phyloP scores from a whole-genome alignment of 192 early-diverging fungal genomes.

The Chytriomyces confervae region DNA sequence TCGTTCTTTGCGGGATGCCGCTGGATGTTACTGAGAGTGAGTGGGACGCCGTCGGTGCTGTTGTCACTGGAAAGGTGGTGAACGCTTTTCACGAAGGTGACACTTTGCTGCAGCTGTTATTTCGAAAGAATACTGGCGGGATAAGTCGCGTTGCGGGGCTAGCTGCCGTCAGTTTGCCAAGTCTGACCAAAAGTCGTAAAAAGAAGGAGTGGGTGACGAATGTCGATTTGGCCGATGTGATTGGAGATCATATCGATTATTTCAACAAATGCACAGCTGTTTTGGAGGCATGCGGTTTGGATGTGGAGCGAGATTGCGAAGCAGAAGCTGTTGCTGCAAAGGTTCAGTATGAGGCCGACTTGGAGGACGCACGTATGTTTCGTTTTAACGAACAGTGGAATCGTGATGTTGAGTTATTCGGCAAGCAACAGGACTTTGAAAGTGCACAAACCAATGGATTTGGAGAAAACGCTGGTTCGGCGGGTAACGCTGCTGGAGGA shows the following conservation, averaged over 20 bases:
- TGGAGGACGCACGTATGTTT: background rate
- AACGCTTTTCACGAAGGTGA: constrained; percentile 88
- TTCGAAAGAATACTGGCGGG: constrained; percentile 71
- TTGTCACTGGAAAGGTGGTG: constrained; percentile 83
- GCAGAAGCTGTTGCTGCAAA: background rate
- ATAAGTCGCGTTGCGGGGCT: constrained; percentile 75
- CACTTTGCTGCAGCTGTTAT: constrained; percentile 89
- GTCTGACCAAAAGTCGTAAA: constrained; percentile 7
- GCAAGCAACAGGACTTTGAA: constrained; percentile 2
- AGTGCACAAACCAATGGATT: too few species aligned
- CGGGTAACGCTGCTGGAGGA: too few species aligned
- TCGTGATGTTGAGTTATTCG: background rate
- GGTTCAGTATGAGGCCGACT: background rate
- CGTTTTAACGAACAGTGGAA: constrained; percentile 15
- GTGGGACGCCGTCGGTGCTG: constrained; percentile 77
- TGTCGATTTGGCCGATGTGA: constrained; percentile 74
- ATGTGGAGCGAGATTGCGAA: background rate
- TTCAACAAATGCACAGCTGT: background rate
- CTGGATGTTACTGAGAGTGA: constrained; percentile 76
- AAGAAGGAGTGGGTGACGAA: constrained; percentile 78
- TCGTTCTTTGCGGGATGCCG: constrained; percentile 85
- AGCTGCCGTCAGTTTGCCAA: constrained; percentile 58
- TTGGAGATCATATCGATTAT: constrained; percentile 85
- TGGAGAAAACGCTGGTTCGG: too few species aligned
- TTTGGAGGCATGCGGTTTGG: background rate